These are phyloP conservation scores for Bipolaris oryzae DNA, from an alignment of 2,329 filamentous ascomycete species.

Conservation along the genomic window DNA sequence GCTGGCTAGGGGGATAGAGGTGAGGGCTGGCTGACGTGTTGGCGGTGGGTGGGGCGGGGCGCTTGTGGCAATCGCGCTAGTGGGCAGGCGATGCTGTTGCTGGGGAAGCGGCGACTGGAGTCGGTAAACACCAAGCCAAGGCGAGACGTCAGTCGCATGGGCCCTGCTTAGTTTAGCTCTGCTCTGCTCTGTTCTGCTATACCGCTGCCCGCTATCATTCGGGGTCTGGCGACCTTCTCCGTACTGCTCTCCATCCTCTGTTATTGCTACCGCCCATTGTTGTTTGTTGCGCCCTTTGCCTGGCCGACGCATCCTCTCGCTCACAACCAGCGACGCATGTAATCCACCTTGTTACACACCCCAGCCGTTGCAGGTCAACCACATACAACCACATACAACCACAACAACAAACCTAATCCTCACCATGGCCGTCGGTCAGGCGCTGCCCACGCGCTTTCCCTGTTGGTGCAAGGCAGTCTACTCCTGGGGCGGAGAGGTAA, in stretches of 20 bases:
- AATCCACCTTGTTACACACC: conserved; percentile 16
- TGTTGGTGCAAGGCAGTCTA: conserved; percentile 93
- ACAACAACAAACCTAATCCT: background rate
- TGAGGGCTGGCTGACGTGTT: conserved; percentile 26
- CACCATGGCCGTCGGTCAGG: conserved; percentile 55
- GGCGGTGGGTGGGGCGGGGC: conserved; percentile 13
- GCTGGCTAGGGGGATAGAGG: conserved; percentile 4
- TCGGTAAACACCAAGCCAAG: conserved; percentile 25
- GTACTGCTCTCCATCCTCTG: background rate
- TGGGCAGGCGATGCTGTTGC: conserved; percentile 27
- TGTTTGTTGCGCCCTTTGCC: conserved; percentile 3
- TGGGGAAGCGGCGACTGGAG: conserved; percentile 25
- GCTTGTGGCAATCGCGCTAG: conserved; percentile 5
- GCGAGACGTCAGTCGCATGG: conserved; percentile 23
- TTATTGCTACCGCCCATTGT: conserved; percentile 16
- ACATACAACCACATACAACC: conserved; percentile 4
- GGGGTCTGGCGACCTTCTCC: conserved; percentile 15
- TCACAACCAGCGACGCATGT: conserved; percentile 23
- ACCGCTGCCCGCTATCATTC: conserved; percentile 25
- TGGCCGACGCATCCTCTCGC: conserved; percentile 12
- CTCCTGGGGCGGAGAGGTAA: conserved; percentile 84
- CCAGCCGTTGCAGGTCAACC: conserved; percentile 28
- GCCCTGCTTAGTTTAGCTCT: conserved; percentile 20
- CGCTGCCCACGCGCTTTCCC: conserved; percentile 78
- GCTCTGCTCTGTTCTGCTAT: conserved; percentile 8